Evolutionary conservation across 2,329 filamentous ascomycete species (phyloP), one percentile per base, ranked within the genome.

Genomic region (Rhynchosporium graminicola): DNA sequence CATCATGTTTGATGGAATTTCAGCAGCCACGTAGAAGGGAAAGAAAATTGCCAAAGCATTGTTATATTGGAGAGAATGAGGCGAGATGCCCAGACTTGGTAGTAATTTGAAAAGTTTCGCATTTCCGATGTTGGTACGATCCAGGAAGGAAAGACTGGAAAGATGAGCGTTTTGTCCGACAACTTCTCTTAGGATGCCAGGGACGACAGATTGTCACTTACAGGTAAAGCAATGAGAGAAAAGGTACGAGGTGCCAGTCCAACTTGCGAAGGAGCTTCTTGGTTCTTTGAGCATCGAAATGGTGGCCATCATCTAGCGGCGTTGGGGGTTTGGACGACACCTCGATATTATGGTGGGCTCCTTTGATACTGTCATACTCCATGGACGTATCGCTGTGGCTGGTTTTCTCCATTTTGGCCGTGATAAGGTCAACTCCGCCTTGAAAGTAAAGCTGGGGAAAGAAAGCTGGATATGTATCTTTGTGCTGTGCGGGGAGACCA

Each of bases 211-310:
- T 3, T 3, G 26, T 5, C 2, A 58, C 36, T 40, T 61, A 87
- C 78, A 69, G 80, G 76, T 76, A 79, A 74, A 72, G 86, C 81
- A 66, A 83, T 76, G 73, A 82, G 82, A 68, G 81, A 76, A 43
- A 86, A 33, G 70, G 71, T 70, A 71, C 66, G 5, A 72, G 47
- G 50, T 67, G 69, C 28, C 67, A 48, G 47, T 73, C 71, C 15
- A 73, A 57, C 56, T 73, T 73, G n/a, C 66, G 64, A 2, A 73
- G 46, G 36, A 73, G 65, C 8, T 57, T 67, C 47, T 69, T 69
- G 4, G 59, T 61, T 29, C 51, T 52, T 20, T 26, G 13, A 12
- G 59, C 43, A 55, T 61, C 59, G 51, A 61, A 61, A 36, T 56
- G 59, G 28, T 51, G 59, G 45, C 13, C 51, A 42, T 61, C 51